Evolutionary conservation across 345 rosid genomes (phyloP), one percentile per base, ranked within the genome.

Genomic region (Brassica nigra): DNA sequence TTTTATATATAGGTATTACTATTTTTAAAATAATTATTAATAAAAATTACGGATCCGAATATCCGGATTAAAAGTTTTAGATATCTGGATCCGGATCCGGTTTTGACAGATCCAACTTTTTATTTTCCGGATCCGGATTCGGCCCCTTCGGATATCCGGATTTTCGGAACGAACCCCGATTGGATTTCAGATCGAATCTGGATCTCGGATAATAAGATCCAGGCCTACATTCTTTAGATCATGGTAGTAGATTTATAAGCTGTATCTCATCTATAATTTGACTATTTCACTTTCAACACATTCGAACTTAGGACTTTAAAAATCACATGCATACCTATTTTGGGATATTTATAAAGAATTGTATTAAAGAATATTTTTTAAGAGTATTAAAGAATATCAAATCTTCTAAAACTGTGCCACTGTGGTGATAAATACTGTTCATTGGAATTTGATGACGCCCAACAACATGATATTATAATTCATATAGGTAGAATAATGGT

Each of bases 381-480:
- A 23, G 27, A 23, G 27, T 67, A 33, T 34, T 5, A 61, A 47
- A 31, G 68, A 66, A 73, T 30, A 75, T 80, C 67, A 63, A 63
- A 74, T 75, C 30, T 62, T 75, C 59, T 63, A 54, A 36, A 74
- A 52, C 31, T 36, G 2, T 73, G 20, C 66, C 68, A 52, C 31
- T 36, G 2, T 73, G 20, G 70, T 74, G 47, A 80, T 42, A 62
- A 47, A 61, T 74, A 49, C 83, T 62, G 44, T 68, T 74, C 15
- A 12, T 29, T 16, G 47, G 83, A 80, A 80, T 75, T 62, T 80
- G 83, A 69, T 80, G 83, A 80, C 83, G 79, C 79, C 55, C 27
- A 68, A 47, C 54, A 37, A 47, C 70, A 80, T 74, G 70, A 75
- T 69, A 62, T 75, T 62, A 75, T 69, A 62, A 63, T 54, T 75